A percentile compares a stretch with the other conserved stretches of the same genome.
Conservation (phyloP, 768 basidiomycete species). For the Psilocybe sp. region DNA sequence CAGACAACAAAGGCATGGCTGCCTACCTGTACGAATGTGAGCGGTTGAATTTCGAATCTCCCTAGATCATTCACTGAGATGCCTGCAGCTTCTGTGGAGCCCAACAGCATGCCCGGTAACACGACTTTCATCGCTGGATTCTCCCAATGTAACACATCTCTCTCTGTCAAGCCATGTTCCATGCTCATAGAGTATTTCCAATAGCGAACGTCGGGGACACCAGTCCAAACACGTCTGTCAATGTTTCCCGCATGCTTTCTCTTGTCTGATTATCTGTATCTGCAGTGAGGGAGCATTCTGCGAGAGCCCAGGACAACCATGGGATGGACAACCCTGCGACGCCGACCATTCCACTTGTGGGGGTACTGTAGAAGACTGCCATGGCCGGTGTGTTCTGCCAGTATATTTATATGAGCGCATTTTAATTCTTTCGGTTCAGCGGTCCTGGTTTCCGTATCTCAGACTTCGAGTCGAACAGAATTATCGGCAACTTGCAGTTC, state of each 20-base stretch:
- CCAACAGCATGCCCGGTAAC: constrained; percentile 64
- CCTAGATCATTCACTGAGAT: background rate
- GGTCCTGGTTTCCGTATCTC: constrained; percentile 76
- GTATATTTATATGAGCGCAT: background rate
- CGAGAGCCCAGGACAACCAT: constrained; percentile 68
- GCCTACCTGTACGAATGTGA: constrained; percentile 74
- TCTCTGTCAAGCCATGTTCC: background rate
- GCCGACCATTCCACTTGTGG: constrained; percentile 74
- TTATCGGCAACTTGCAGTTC: constrained; percentile 71
- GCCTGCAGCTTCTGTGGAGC: constrained; percentile 56
- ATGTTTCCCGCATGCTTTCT: constrained; percentile 6
- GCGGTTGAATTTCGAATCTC: constrained; percentile 9
- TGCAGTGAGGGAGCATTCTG: constrained; percentile 69
- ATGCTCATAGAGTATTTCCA: constrained; percentile 8
- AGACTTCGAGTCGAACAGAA: constrained; percentile 71
- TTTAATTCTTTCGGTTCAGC: constrained; percentile 28
- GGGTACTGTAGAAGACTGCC: constrained; percentile 62
- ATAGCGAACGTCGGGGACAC: constrained; percentile 81
- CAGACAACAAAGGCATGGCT: constrained; percentile 87
- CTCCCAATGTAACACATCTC: constrained; percentile 54
- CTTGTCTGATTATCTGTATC: constrained; percentile 5
- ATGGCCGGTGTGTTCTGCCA: constrained; percentile 50
- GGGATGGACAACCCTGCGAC: constrained; percentile 69
- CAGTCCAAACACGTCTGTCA: constrained; percentile 71
- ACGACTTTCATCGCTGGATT: constrained; percentile 74